Base-by-base conservation (phyloP, 164 flowering plant species). In the Vitis rupestris region DNA sequence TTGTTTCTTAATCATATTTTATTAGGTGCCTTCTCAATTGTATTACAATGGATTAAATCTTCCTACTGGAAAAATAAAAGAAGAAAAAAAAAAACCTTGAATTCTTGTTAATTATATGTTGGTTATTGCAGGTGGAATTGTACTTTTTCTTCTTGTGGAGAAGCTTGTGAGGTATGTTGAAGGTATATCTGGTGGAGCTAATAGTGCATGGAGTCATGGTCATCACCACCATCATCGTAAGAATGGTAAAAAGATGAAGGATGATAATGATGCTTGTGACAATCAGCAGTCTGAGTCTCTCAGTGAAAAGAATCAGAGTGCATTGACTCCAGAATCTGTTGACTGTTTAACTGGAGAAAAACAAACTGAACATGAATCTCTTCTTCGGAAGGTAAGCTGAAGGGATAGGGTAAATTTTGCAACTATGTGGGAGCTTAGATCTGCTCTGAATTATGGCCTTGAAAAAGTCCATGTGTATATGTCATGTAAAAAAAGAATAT, bases 161-260 rank as follows among this genome's bases (percentile, higher is more conserved):
- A 96, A 91, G 82, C 11, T 89, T 73, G 97, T 96, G 71, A 88
- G 98, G 79, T 96, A 90, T 75, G 97, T 91, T 71, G 98, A 96
- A 59, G 94, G 81, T 37, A 63, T 68, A 63, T 88, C 94, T 69
- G 80, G 87, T 60, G 95, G 84, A 70, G 78, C 72, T 61, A 69
- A 64, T 76, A 6, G 44, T 37, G 74, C 72, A 57, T 76, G 78
- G 81, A 70, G 79, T 66, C 94, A 84, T 80, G 81, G 83, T 77
- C 97, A 87, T 75, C 90, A 89, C 71, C 97, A 92, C 73, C 96
- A 90, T 72, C 88, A 88, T 68, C 87, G 75, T 71, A 82, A 79
- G 70, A 84, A 70, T 64, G 70, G 66, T 61, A 77, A 82, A 55
- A 84, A 85, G 70, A 68, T 79, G 78, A 83, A 91, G 75, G 84